A percentile compares a stretch with the other conserved stretches of the same genome.
These are phyloP conservation scores for Kluyveromyces nonfermentans DNA, from an alignment of 805 yeast species.

Conservation along the genomic window DNA sequence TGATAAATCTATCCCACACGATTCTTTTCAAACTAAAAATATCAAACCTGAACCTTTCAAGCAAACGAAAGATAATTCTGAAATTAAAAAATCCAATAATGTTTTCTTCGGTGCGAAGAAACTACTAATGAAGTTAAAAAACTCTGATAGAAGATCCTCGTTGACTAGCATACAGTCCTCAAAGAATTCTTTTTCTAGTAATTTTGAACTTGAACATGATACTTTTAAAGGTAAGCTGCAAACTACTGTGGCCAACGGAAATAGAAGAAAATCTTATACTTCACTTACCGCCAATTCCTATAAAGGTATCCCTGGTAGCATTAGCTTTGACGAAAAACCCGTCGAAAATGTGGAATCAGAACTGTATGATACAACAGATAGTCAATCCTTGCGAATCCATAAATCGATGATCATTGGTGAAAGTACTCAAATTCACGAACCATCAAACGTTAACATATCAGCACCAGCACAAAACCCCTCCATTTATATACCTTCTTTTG, in stretches of 20 bases:
- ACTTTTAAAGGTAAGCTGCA: background rate
- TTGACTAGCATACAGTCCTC: background rate
- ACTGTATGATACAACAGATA: background rate
- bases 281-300: constrained; percentile 11
- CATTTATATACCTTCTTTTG: constrained; percentile 63
- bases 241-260: background rate
- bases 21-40: background rate
- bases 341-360: background rate
- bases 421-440: constrained; percentile 1
- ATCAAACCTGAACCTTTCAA: background rate
- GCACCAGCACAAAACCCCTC: background rate
- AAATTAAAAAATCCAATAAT: background rate
- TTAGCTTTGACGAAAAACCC: background rate
- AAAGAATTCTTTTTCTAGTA: background rate
- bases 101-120: background rate
- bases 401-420: constrained; percentile 2
- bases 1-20: background rate
- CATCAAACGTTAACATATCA: background rate
- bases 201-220: background rate
- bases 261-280: constrained; percentile 11
- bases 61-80: background rate
- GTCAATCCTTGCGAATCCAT: background rate
- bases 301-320: background rate
- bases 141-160: constrained; percentile 3
- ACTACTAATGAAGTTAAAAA: constrained; percentile 2